phyloP scores from a whole-genome alignment of 2,329 filamentous ascomycete genomes.

The Sarocladiaceae sp. region DNA sequence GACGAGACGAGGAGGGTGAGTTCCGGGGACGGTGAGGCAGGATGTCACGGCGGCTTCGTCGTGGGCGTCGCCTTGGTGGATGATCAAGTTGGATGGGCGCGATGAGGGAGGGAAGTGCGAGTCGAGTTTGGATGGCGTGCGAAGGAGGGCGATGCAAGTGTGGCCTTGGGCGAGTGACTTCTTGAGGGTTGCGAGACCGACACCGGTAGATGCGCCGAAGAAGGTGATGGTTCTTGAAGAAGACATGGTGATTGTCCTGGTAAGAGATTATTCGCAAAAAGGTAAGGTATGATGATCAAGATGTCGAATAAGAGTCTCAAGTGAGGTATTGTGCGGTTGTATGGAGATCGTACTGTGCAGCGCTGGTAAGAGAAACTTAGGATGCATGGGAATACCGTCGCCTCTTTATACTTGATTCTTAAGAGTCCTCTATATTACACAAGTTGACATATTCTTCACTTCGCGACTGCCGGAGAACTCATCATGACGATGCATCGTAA shows the following conservation, averaged over 20 bases:
- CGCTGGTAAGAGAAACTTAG: no score
- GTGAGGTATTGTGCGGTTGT: no score
- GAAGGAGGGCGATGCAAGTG: constrained; percentile 33
- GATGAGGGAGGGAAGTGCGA: constrained; percentile 20
- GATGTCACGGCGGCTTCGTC: constrained; percentile 24
- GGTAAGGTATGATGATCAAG: no score
- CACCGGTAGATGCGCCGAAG: constrained; percentile 37
- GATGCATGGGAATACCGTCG: no score
- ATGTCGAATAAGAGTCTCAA: no score
- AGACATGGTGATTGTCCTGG: neutral
- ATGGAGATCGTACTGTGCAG: no score
- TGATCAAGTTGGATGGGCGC: constrained; percentile 25
- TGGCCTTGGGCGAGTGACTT: constrained; percentile 29
- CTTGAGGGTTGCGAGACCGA: constrained; percentile 30
- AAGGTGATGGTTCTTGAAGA: constrained; percentile 15
- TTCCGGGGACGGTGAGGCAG: constrained; percentile 21
- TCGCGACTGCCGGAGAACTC: no score
- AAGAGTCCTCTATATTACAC: no score
- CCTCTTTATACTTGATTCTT: no score
- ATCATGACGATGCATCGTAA: neutral
- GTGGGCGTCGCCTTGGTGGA: constrained; percentile 33
- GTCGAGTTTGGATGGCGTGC: constrained; percentile 33
- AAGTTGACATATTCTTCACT: no score
- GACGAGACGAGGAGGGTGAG: constrained; percentile 22
- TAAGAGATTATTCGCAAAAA: no score